Evolutionary conservation across 2,329 filamentous ascomycete species (phyloP).

Genomic region (Phialophora chinensis): DNA sequence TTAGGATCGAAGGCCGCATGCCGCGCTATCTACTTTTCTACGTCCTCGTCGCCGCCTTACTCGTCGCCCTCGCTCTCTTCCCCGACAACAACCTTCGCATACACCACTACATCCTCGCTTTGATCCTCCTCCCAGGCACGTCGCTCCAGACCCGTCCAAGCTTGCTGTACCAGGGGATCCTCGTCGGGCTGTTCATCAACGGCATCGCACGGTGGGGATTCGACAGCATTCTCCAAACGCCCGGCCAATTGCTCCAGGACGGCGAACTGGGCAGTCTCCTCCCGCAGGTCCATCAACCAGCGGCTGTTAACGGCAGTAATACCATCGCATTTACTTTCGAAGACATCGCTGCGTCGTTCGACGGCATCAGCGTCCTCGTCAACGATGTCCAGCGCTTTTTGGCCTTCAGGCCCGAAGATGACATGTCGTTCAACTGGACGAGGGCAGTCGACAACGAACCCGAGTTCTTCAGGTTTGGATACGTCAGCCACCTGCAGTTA

Average conservation of each 20-base stretch:
- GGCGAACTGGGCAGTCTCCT: slow-evolving; percentile 26
- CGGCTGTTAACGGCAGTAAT: slow-evolving; percentile 15
- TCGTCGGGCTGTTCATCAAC: slow-evolving; percentile 67
- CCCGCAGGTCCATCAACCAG: slow-evolving; percentile 11
- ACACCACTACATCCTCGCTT: slow-evolving; percentile 67
- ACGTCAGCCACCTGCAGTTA: slow-evolving; percentile 5
- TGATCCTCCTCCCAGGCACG: slow-evolving; percentile 65
- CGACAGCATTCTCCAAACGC: slow-evolving; percentile 64
- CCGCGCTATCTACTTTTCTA: slow-evolving; percentile 58
- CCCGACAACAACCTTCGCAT: slow-evolving; percentile 66
- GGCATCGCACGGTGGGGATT: slow-evolving; percentile 69
- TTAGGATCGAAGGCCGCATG: slow-evolving; percentile 65
- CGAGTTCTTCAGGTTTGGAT: slow-evolving; percentile 44
- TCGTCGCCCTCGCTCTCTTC: slow-evolving; percentile 52
- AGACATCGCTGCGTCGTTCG: slow-evolving; percentile 22
- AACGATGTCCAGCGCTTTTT: slow-evolving; percentile 38
- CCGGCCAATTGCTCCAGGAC: slow-evolving; percentile 53
- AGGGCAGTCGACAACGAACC: slow-evolving; percentile 28
- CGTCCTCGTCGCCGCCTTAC: slow-evolving; percentile 47
- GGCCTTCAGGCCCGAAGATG: slow-evolving; percentile 11
- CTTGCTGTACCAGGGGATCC: slow-evolving; percentile 65
- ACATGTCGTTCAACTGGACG: slow-evolving; percentile 28
- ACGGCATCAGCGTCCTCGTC: slow-evolving; percentile 37
- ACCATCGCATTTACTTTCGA: slow-evolving; percentile 22
- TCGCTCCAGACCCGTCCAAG: slow-evolving; percentile 64